Evolutionary conservation across 2,329 filamentous ascomycete species (phyloP).

Genomic region (Cadophora luteo-olivacea): DNA sequence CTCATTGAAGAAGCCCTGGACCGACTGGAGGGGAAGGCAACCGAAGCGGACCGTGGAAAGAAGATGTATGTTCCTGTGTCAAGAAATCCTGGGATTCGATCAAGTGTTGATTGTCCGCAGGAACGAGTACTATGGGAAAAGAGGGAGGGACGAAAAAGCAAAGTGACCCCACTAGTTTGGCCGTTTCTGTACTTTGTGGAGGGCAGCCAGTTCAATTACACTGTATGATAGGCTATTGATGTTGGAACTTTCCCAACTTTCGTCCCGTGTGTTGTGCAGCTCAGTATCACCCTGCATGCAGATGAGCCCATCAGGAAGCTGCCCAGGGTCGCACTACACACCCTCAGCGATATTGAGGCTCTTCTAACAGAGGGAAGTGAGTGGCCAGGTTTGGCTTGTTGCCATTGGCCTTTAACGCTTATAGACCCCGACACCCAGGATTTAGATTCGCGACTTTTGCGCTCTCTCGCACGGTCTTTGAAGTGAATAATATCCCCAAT

Average conservation of each 20-base stretch:
- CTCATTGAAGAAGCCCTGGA: slow-evolving; percentile 35
- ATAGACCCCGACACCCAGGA: background rate
- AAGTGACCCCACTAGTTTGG: slow-evolving; percentile 20
- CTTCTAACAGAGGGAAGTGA: background rate
- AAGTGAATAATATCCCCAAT: background rate
- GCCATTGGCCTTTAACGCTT: background rate
- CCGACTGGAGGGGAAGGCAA: slow-evolving; percentile 31
- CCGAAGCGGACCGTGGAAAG: slow-evolving; percentile 32
- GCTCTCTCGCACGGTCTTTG: background rate
- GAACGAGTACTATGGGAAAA: slow-evolving; percentile 34
- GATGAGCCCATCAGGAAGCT: background rate
- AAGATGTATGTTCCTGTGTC: slow-evolving; percentile 27
- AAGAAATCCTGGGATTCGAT: background rate
- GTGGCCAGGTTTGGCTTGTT: background rate
- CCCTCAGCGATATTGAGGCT: slow-evolving; percentile 8
- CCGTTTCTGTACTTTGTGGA: background rate
- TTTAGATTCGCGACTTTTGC: background rate
- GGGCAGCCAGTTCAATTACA: background rate
- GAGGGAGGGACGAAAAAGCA: slow-evolving; percentile 29
- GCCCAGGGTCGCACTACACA: background rate
- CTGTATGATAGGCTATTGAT: slow-evolving; percentile 20
- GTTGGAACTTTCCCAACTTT: slow-evolving; percentile 1
- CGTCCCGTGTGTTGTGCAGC: slow-evolving; percentile 15
- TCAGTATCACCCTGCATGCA: slow-evolving; percentile 14
- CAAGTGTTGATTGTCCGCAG: slow-evolving; percentile 23